Base-by-base conservation (phyloP, 2,329 filamentous ascomycete genomes). In the Alternaria ventricosa region DNA sequence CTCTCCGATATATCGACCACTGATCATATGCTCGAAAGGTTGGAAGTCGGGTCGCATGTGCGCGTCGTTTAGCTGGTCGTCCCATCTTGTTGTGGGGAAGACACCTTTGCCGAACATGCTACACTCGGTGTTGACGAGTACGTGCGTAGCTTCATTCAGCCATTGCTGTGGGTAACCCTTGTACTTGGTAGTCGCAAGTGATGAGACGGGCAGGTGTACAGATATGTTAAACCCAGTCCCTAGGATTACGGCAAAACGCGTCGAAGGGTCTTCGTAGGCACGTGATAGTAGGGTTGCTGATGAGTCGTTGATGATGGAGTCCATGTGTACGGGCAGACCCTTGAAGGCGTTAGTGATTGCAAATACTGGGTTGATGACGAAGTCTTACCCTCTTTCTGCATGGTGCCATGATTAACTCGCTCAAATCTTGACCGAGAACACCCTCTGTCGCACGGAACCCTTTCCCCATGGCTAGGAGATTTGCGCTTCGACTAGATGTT, bases 161-260 rank as follows among this genome's bases (percentile, higher is more conserved):
- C 87, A 89, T 43, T 82, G 82, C 15, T 83, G 78, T 1, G 87
- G 84, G 54, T 88, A 83, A 27, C 75, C 71, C 28, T 86, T 87
- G 73, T 88, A 89, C 67, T 90, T 90, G 55, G 82, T 79, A 18
- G 75, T 72, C 4, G 85, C 85, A 41, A 90, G 83, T 36, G 84
- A 82, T 30, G 78, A 75, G 12, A 87, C 83, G 3, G 88, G 88
- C 30, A 89, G 84, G 70, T 88, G 87, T 22, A 89, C 84, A n/a
- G 87, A 86, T 60, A 87, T 87, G 74, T 90, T 90, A 55, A 87
- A 88, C 43, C 88, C 88, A 0, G 88, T 90, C 27, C 88, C 88
- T 12, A 90, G 79, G 63, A 90, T 90, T 11, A 90, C 82, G 3
- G 87, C 88, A 81, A 90, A 86, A 30, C 88, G 84, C 5, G 88